Evolutionary conservation across 2,329 filamentous ascomycete genomes (phyloP).

Genomic region (Exophiala dermatitidis): DNA sequence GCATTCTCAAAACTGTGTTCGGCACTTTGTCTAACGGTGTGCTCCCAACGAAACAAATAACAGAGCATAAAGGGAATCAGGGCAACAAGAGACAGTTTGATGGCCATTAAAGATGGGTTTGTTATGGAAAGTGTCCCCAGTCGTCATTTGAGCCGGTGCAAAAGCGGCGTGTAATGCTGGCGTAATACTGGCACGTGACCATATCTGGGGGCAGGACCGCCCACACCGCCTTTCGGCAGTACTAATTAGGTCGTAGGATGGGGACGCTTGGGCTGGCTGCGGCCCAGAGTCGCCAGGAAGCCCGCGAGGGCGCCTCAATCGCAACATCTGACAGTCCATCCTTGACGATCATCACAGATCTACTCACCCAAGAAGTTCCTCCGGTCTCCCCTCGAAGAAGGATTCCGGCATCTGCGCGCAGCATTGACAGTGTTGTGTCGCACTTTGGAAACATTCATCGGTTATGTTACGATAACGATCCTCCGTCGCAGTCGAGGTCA

Average conservation of each 20-base stretch:
- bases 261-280: too few species aligned
- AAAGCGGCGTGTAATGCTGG: too few species aligned
- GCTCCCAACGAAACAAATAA: neutral
- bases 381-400: slow-evolving; percentile 12
- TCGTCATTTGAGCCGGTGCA: too few species aligned
- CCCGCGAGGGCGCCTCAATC: neutral
- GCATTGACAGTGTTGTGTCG: slow-evolving; percentile 6
- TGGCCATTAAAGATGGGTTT: neutral
- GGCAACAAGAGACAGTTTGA: neutral
- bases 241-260: too few species aligned
- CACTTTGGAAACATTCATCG: slow-evolving; percentile 1
- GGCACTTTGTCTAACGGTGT: neutral
- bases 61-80: neutral
- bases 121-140: neutral
- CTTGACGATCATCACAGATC: slow-evolving; percentile 11
- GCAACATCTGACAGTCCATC: neutral
- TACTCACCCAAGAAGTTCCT: slow-evolving; percentile 12
- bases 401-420: slow-evolving; percentile 6
- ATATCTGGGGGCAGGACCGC: too few species aligned
- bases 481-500: slow-evolving; percentile 11
- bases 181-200: too few species aligned
- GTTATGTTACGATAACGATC: slow-evolving; percentile 15
- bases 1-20: neutral
- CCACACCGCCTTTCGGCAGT: too few species aligned
- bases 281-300: too few species aligned